Percentiles rank a stretch among this genome's conserved stretches.
phyloP scores from a whole-genome alignment of 306 rosid genomes.

The Astragalus membranaceus region DNA sequence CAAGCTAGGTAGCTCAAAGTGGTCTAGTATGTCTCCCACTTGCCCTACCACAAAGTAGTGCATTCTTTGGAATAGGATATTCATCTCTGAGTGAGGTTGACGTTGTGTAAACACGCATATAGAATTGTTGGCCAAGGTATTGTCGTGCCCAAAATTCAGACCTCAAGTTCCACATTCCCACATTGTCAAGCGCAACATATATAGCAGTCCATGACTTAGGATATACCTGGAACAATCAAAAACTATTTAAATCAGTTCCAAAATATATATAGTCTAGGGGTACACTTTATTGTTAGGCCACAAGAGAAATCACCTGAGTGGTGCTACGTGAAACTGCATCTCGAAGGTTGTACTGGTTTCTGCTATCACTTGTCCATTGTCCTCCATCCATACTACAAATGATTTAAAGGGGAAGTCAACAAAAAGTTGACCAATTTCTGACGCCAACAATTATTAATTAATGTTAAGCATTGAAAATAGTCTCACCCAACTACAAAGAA shows the following conservation, averaged over 20 bases:
- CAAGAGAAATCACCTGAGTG: constrained; percentile 45
- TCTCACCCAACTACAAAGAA: constrained; percentile 91
- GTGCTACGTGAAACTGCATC: constrained; percentile 91
- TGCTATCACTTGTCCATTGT: constrained; percentile 58
- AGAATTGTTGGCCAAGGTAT: constrained; percentile 86
- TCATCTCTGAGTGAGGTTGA: constrained; percentile 87
- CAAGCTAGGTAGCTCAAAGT: constrained; percentile 27
- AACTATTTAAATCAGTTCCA: neutral
- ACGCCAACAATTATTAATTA: neutral
- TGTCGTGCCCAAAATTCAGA: constrained; percentile 93
- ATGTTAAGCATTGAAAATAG: neutral
- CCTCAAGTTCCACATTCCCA: constrained; percentile 99
- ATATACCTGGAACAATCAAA: constrained; percentile 52
- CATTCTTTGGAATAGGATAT: constrained; percentile 88
- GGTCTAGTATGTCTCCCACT: constrained; percentile 84
- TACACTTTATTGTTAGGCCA: neutral
- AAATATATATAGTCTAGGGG: neutral
- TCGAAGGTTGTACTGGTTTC: constrained; percentile 71
- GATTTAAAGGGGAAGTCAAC: neutral
- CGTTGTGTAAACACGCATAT: constrained; percentile 72
- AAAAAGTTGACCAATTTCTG: neutral
- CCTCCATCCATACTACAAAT: constrained; percentile 90
- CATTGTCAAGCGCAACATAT: constrained; percentile 75
- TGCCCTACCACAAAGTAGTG: constrained; percentile 89
- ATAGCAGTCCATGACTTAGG: constrained; percentile 93